phyloP scores from a whole-genome alignment of 208 protist species.

The Leishmania braziliensis region DNA sequence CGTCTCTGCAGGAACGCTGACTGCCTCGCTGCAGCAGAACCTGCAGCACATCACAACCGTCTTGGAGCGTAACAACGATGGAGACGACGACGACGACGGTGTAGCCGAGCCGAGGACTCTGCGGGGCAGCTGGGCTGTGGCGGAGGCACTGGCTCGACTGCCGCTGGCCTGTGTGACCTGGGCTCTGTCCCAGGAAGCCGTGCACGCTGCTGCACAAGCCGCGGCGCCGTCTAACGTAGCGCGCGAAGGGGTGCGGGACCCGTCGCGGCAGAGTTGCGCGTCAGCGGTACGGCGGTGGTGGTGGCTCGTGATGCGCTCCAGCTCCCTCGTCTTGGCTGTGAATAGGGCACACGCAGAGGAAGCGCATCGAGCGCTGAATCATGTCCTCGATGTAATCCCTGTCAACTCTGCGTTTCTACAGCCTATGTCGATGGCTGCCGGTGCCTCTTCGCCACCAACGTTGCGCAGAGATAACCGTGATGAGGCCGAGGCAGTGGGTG shows the following conservation, averaged over 20 bases:
- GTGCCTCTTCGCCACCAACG: slow-evolving; percentile 20
- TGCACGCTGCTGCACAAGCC: neutral
- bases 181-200: slow-evolving; percentile 21
- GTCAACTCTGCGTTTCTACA: slow-evolving; percentile 20
- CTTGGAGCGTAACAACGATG: slow-evolving; percentile 8
- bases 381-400: neutral
- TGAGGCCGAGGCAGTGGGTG: slow-evolving; percentile 6
- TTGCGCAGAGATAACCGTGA: neutral
- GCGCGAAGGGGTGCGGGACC: neutral
- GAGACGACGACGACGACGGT: neutral
- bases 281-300: slow-evolving; percentile 36
- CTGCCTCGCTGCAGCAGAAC: slow-evolving; percentile 25
- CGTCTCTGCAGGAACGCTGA: slow-evolving; percentile 32
- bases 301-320: slow-evolving; percentile 39
- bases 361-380: neutral
- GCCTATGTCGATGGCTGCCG: slow-evolving; percentile 11
- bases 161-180: slow-evolving; percentile 18
- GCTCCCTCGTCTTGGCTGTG: slow-evolving; percentile 33
- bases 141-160: slow-evolving; percentile 27
- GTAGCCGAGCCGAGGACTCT: slow-evolving; percentile 11
- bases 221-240: neutral
- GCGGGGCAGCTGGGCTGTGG: slow-evolving; percentile 22
- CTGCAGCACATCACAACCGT: slow-evolving; percentile 34
- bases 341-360: slow-evolving; percentile 30
- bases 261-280: neutral